Evolutionary conservation across 495 filamentous ascomycete species (phyloP).

Genomic region (Aspergillus carlsbadensis): DNA sequence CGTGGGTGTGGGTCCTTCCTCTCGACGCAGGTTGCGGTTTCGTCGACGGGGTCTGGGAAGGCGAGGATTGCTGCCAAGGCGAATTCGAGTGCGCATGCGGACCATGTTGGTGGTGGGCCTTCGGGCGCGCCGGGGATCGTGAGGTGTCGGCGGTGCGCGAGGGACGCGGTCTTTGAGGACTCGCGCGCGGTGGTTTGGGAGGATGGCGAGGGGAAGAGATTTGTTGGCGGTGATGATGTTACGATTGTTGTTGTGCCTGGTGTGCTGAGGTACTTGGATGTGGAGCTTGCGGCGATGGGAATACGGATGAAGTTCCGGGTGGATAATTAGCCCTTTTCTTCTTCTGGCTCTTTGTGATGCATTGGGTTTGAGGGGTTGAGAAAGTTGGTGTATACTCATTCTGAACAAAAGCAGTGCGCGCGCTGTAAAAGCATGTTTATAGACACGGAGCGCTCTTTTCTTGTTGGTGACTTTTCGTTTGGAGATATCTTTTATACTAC

Average conservation of each 20-base stretch:
- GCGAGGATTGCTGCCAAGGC: slow-evolving; percentile 34
- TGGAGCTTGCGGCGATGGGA: slow-evolving; percentile 92
- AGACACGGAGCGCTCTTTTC: slow-evolving; percentile 12
- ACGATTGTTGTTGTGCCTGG: slow-evolving; percentile 90
- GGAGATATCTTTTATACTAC: slow-evolving; percentile 9
- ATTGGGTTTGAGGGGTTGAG: neutral
- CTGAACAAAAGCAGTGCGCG: too few species aligned
- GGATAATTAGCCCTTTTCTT: slow-evolving; percentile 33
- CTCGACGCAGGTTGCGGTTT: slow-evolving; percentile 71
- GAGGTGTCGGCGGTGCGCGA: slow-evolving; percentile 82
- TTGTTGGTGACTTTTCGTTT: slow-evolving; percentile 16
- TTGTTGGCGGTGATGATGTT: slow-evolving; percentile 84
- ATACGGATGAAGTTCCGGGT: slow-evolving; percentile 87
- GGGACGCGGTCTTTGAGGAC: slow-evolving; percentile 59
- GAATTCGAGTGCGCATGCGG: slow-evolving; percentile 25
- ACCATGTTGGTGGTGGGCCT: slow-evolving; percentile 13
- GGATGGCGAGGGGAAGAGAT: slow-evolving; percentile 77
- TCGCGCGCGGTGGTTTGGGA: slow-evolving; percentile 80
- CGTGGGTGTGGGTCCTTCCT: slow-evolving; percentile 84
- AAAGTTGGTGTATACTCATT: too few species aligned
- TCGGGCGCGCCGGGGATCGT: slow-evolving; percentile 63
- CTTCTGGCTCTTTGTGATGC: neutral
- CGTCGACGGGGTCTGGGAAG: slow-evolving; percentile 31
- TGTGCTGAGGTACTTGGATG: slow-evolving; percentile 89
- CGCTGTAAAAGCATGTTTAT: slow-evolving; percentile 13